Evolutionary conservation across 495 filamentous ascomycete species (phyloP).

Genomic region (Podospora appendiculata): DNA sequence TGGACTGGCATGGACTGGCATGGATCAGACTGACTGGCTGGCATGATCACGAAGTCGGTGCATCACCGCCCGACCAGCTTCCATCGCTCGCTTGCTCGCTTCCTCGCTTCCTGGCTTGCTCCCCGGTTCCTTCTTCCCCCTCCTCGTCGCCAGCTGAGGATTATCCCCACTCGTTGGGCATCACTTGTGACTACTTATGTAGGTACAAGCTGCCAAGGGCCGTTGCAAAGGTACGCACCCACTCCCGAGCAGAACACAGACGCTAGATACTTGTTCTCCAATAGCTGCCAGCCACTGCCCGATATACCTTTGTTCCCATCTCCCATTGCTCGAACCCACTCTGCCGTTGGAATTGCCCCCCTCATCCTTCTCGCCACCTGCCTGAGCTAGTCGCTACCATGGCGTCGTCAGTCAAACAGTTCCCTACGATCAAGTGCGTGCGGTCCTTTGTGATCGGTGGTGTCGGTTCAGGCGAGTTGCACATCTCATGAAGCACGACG

Average conservation of each 20-base stretch:
- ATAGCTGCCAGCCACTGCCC: background rate
- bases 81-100: background rate
- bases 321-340: background rate
- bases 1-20: too few relatives aligned
- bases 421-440: constrained; percentile 72
- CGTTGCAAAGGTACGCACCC: background rate
- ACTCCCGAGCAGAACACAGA: too few relatives aligned
- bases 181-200: background rate
- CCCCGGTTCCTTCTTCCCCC: background rate
- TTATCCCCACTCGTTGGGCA: background rate
- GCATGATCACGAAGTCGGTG: constrained; percentile 4
- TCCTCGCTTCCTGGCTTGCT: background rate
- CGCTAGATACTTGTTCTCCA: constrained; percentile 6
- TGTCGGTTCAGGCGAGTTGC: constrained; percentile 59
- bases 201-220: background rate
- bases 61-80: constrained; percentile 9
- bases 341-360: background rate
- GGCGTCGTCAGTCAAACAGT: constrained; percentile 42
- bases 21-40: too few relatives aligned
- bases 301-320: background rate
- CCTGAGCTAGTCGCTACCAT: background rate
- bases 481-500: constrained; percentile 39
- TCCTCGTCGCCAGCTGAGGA: background rate
- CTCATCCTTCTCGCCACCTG: background rate
- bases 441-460: constrained; percentile 77